Evolutionary conservation across 345 rosid species (phyloP), one percentile per base, ranked within the genome.

Genomic region (Arabidopsis suecica): DNA sequence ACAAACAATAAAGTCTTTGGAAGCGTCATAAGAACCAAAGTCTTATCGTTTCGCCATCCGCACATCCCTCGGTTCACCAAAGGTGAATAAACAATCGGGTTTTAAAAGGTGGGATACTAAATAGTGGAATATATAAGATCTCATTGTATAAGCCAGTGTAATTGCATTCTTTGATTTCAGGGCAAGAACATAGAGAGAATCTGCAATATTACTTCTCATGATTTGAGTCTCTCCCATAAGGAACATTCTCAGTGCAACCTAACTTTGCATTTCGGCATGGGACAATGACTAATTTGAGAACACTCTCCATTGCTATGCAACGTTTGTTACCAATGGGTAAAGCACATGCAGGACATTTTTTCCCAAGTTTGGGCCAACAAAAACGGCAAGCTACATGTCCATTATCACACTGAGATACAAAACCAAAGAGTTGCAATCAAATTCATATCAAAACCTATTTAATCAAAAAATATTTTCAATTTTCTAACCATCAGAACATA

Each of bases 131-230:
- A n/a, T n/a, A 37, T 3, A 9, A 11, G 0, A 36, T 12, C 1
- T 33, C 7, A 7, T 8, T 7, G 23, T 4, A 57, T 57, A 40
- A 8, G 41, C 41, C 61, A 57, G 61, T 57, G 38, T n/a, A 57
- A 10, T 33, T 57, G 61, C 47, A 61, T 38, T 22, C 11, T 33
- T 22, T 13, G 20, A 41, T 42, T 13, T 23, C 86, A 40, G 87
- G 93, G 85, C 91, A 88, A 2, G 83, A 61, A 68, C 86, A 79
- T 5, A 88, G 84, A 5, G 61, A 57, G 51, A 54, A 71, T 33
- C 6, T 18, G 60, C 89, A 85, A 41, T 13, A 61, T 2, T 32
- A 23, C 60, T 79, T 83, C 68, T 79, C 89, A 5, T 87, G 88
- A 65, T 44, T 72, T 44, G 13, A 72, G 32, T 69, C 78, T 72